Base-by-base conservation (phyloP, 2,329 filamentous ascomycete species). In the Monosporascus ibericus region DNA sequence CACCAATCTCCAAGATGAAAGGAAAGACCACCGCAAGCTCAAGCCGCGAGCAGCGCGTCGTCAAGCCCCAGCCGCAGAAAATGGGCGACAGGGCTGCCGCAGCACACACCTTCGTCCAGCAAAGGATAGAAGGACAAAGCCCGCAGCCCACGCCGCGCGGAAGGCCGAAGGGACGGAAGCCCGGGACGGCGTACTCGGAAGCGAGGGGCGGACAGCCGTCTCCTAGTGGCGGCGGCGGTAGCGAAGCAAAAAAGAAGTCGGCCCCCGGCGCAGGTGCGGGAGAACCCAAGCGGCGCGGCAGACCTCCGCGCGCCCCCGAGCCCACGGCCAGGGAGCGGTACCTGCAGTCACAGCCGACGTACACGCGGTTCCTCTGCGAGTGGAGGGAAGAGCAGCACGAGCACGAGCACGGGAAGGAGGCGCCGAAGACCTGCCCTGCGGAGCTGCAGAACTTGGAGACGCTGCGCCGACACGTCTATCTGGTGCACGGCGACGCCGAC, bases 361-460 rank as follows among this genome's bases (percentile, higher is more conserved):
- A 78, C 58, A 52, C 74, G n/a, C 65, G 72, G 2, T 86, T 81
- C 60, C 53, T 75, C 9, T 86, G 83, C 65, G 80, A 85, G 63
- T 86, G 83, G 83, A 57, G 42, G 22, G 20, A 68, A 22, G 70
- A 40, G 8, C 11, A 54, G 8, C 30, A 34, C 30, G 30, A 24
- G 22, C 27, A 30, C 1, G 9, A 30, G 27, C 30, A 34, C 30
- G 30, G 30, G 30, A 34, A 34, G 9, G 30, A 34, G 30, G 30
- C 9, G 5, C 30, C 30, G 11, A 50, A 36, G 27, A 20, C 70
- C 0, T 86, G 83, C 60, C 74, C 71, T 30, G 82, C 82, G 3
- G 79, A 85, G 65, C 69, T 86, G 46, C 81, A 85, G 48, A 86
- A 86, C 60, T 65, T 84, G 52, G 78, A 79, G 14, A 86, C 81